Evolutionary conservation across 2,329 filamentous ascomycete species (phyloP).

Genomic region (Fusarium camptoceras): DNA sequence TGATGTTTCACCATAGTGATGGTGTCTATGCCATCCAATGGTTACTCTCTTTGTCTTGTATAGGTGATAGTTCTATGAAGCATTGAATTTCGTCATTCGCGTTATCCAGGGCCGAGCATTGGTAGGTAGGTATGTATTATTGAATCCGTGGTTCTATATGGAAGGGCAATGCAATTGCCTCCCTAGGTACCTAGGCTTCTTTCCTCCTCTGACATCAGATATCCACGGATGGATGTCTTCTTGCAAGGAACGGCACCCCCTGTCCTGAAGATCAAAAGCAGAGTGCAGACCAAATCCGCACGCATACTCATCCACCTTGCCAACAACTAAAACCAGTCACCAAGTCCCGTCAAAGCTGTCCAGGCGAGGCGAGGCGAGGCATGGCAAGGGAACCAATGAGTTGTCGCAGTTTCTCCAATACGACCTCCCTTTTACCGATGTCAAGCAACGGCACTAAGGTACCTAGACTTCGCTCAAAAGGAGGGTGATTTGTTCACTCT

Average conservation of each 20-base stretch:
- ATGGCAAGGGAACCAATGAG: constrained; percentile 19
- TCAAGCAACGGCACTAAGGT: constrained; percentile 32
- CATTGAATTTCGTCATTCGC: constrained; percentile 38
- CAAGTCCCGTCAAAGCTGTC: constrained; percentile 13
- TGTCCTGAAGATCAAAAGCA: not conserved
- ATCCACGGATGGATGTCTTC: not conserved
- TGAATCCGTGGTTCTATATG: constrained; percentile 22
- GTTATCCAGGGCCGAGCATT: constrained; percentile 43
- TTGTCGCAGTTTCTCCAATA: constrained; percentile 21
- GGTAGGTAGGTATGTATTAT: no score
- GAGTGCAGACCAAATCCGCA: not conserved
- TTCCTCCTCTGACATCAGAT: constrained; percentile 17
- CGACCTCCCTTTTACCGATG: constrained; percentile 46
- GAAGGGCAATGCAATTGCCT: constrained; percentile 20
- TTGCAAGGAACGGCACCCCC: constrained; percentile 1
- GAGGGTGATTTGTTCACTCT: constrained; percentile 26
- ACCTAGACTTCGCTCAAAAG: constrained; percentile 45
- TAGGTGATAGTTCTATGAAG: not conserved
- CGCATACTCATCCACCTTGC: constrained; percentile 1
- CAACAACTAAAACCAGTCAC: constrained; percentile 19
- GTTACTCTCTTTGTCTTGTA: not conserved
- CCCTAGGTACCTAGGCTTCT: no score
- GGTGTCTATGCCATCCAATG: not conserved
- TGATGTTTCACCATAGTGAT: constrained; percentile 3
- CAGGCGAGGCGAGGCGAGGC: not conserved